These are phyloP conservation scores for Pseudozyma tsukubaensis DNA, from an alignment of 1,284 basidiomycete genomes.

Conservation along the genomic window DNA sequence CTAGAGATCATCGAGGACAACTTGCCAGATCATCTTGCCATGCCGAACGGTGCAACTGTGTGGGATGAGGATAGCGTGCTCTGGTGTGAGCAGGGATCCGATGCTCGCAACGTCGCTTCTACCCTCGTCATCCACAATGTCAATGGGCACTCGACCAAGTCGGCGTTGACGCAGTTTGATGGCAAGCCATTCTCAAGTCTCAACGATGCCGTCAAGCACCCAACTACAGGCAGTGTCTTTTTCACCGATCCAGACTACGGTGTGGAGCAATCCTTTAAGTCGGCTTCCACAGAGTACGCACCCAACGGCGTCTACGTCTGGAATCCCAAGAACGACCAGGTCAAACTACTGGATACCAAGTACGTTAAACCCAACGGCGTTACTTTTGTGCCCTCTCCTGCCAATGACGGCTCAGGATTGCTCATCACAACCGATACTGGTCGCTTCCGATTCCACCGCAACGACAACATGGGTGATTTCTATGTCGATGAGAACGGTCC, in stretches of 20 bases:
- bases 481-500: slow-evolving; percentile 36
- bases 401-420: slow-evolving; percentile 35
- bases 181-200: slow-evolving; percentile 52
- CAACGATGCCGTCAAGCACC: slow-evolving; percentile 49
- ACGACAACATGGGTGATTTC: slow-evolving; percentile 38
- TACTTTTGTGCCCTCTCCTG: slow-evolving; percentile 39
- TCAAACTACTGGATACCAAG: slow-evolving; percentile 35
- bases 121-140: slow-evolving; percentile 36
- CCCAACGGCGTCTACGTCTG: slow-evolving; percentile 51
- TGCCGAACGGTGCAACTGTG: slow-evolving; percentile 44
- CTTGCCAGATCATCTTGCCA: slow-evolving; percentile 28
- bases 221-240: slow-evolving; percentile 41
- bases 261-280: slow-evolving; percentile 51
- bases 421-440: slow-evolving; percentile 48
- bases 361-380: slow-evolving; percentile 54
- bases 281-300: slow-evolving; percentile 29
- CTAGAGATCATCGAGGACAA: slow-evolving; percentile 24
- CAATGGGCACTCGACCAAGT: slow-evolving; percentile 8
- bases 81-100: slow-evolving; percentile 52
- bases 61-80: slow-evolving; percentile 45
- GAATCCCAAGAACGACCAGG: slow-evolving; percentile 32
- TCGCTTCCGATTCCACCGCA: slow-evolving; percentile 39
- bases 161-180: slow-evolving; percentile 16
- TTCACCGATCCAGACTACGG: slow-evolving; percentile 59
- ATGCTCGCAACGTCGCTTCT: slow-evolving; percentile 26